Evolutionary conservation across 192 early-diverging fungal species (phyloP).

Genomic region (Lobosporangium transversale): DNA sequence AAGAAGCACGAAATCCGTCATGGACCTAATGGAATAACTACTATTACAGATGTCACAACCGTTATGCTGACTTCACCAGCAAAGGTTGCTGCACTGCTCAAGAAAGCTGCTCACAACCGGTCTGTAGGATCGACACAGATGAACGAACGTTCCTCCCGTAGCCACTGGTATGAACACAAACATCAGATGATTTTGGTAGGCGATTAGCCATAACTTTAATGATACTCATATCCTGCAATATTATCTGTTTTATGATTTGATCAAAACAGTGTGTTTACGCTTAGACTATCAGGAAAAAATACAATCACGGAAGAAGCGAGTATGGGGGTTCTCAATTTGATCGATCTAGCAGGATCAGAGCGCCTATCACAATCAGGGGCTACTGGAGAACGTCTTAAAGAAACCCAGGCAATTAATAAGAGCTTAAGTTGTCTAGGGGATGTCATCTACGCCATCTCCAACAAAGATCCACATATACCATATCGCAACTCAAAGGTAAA

Average conservation of each 20-base stretch:
- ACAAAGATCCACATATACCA: constrained; percentile 84
- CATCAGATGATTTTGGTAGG: too few relatives aligned
- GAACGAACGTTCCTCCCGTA: constrained; percentile 94
- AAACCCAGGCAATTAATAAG: constrained; percentile 98
- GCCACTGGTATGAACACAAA: constrained; percentile 72
- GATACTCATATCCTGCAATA: too few relatives aligned
- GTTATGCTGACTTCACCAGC: constrained; percentile 77
- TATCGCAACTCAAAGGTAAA: constrained; percentile 94
- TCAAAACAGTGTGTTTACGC: constrained; percentile 83
- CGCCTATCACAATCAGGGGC: constrained; percentile 84
- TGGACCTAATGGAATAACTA: constrained; percentile 76
- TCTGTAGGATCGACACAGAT: constrained; percentile 91
- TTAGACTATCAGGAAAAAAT: constrained; percentile 81
- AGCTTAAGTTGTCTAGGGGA: constrained; percentile 89
- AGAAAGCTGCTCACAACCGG: constrained; percentile 82
- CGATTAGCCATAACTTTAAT: too few relatives aligned
- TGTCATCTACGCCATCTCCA: constrained; percentile 87
- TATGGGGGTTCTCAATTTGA: constrained; percentile 86
- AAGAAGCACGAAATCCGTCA: constrained; percentile 91
- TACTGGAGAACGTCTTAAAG: constrained; percentile 87
- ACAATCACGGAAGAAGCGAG: constrained; percentile 74
- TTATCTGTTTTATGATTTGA: not conserved
- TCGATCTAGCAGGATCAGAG: constrained; percentile 96
- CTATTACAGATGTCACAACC: constrained; percentile 79
- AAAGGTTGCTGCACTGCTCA: constrained; percentile 76